Percentiles rank a stretch among this genome's conserved stretches.
These are phyloP conservation scores for Selaginella moellendorffii DNA, from an alignment of 75 land plant species.

Conservation along the genomic window DNA sequence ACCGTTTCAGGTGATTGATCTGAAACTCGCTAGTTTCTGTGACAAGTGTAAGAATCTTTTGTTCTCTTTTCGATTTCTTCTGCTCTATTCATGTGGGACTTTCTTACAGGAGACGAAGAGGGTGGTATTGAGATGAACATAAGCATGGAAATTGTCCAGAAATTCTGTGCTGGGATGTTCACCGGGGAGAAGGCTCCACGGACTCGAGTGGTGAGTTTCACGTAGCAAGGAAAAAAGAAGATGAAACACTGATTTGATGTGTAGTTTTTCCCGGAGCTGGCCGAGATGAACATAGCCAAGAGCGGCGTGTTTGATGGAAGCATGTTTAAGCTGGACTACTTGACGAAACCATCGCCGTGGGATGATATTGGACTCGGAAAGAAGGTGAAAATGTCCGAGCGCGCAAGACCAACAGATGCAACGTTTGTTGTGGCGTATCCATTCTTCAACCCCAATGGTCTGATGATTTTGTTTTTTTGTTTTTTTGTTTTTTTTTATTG, in stretches of 20 bases:
- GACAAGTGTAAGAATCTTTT: no score
- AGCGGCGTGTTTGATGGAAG: slow-evolving; percentile 52
- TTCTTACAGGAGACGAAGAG: slow-evolving; percentile 70
- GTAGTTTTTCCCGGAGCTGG: slow-evolving; percentile 92
- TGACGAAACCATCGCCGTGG: slow-evolving; percentile 82
- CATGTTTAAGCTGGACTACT: slow-evolving; percentile 71
- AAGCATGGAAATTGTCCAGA: slow-evolving; percentile 70
- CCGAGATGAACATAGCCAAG: slow-evolving; percentile 72
- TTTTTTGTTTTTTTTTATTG: background rate
- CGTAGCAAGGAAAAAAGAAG: background rate
- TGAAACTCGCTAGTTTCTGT: no score
- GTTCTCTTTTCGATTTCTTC: no score
- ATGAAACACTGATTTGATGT: no score
- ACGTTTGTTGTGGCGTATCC: slow-evolving; percentile 78
- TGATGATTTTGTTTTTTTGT: no score
- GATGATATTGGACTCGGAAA: slow-evolving; percentile 81
- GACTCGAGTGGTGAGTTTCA: slow-evolving; percentile 58
- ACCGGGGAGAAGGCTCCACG: slow-evolving; percentile 48
- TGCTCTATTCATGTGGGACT: no score
- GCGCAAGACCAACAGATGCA: slow-evolving; percentile 65
- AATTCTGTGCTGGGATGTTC: slow-evolving; percentile 50
- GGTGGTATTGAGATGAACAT: slow-evolving; percentile 98
- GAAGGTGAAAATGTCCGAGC: slow-evolving; percentile 72
- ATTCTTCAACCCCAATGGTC: slow-evolving; percentile 93
- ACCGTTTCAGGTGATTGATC: slow-evolving; percentile 68